A percentile compares a stretch with the other conserved stretches of the same genome.
These are phyloP conservation scores for Coniochaeta sp. DNA, from an alignment of 2,329 filamentous ascomycete species.

Conservation along the genomic window DNA sequence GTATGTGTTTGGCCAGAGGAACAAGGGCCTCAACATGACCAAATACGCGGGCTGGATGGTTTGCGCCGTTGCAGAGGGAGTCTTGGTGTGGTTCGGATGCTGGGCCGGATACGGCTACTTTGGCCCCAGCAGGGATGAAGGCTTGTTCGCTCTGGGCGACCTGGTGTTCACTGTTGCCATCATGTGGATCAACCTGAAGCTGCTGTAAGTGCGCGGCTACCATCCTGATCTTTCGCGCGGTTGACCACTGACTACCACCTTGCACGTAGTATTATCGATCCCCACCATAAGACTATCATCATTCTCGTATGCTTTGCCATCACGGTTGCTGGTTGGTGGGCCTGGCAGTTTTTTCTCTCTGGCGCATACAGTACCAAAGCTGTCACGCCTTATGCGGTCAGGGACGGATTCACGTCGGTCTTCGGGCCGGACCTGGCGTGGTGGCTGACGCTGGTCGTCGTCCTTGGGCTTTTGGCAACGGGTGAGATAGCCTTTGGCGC, in stretches of 20 bases:
- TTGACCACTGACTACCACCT: background rate
- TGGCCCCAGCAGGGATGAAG: slow-evolving; percentile 52
- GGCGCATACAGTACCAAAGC: slow-evolving; percentile 43
- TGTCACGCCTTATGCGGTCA: slow-evolving; percentile 57
- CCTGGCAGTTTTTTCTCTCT: slow-evolving; percentile 68
- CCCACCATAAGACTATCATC: slow-evolving; percentile 64
- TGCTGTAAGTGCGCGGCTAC: slow-evolving; percentile 49
- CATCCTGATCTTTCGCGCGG: background rate
- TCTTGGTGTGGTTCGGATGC: slow-evolving; percentile 60
- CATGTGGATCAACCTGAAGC: slow-evolving; percentile 66
- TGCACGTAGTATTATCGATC: slow-evolving; percentile 56
- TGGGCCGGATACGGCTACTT: slow-evolving; percentile 41
- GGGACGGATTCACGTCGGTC: slow-evolving; percentile 53
- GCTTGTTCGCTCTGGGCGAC: slow-evolving; percentile 66
- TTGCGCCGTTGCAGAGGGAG: slow-evolving; percentile 63
- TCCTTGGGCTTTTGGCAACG: slow-evolving; percentile 50
- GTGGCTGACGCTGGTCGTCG: slow-evolving; percentile 65
- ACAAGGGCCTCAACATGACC: slow-evolving; percentile 63
- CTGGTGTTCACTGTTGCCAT: slow-evolving; percentile 65
- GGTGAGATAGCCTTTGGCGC: slow-evolving; percentile 57
- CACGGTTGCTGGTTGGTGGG: slow-evolving; percentile 59
- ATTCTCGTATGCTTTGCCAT: slow-evolving; percentile 51
- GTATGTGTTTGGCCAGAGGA: slow-evolving; percentile 73
- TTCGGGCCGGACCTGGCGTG: slow-evolving; percentile 65
- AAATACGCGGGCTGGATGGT: slow-evolving; percentile 74